phyloP scores from a whole-genome alignment of 768 basidiomycete species.

The Russula sp. region DNA sequence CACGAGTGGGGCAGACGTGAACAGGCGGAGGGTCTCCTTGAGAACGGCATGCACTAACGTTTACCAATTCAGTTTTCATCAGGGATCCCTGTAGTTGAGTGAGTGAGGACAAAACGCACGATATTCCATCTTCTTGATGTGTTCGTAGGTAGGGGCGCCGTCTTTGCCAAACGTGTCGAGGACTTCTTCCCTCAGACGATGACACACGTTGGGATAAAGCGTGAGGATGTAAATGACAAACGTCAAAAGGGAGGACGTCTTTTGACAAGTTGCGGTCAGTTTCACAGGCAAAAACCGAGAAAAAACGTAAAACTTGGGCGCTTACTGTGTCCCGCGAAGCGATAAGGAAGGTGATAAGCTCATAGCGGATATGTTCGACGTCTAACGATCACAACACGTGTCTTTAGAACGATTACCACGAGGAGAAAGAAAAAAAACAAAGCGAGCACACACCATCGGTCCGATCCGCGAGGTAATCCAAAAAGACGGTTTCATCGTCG shows the following conservation, averaged over 20 bases:
- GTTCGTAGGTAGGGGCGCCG: constrained; percentile 28
- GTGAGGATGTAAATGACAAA: constrained; percentile 31
- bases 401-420: neutral
- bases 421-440: neutral
- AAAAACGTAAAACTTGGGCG: neutral
- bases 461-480: constrained; percentile 18
- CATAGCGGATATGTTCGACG: constrained; percentile 22
- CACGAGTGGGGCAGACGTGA: constrained; percentile 13
- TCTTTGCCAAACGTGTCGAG: constrained; percentile 26
- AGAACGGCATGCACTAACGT: constrained; percentile 30
- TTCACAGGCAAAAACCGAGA: neutral
- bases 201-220: constrained; percentile 27
- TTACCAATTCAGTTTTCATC: neutral
- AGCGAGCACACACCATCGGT: constrained; percentile 10
- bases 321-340: constrained; percentile 20
- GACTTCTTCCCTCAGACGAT: constrained; percentile 30
- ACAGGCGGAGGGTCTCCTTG: constrained; percentile 27
- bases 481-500: constrained; percentile 18
- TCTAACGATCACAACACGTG: neutral
- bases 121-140: constrained; percentile 32
- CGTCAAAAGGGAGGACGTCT: constrained; percentile 30
- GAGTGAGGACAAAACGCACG: neutral
- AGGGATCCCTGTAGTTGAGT: too few relatives aligned
- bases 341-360: constrained; percentile 21
- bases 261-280: neutral